Evolutionary conservation across 1,284 basidiomycete species (phyloP).

Genomic region (Cystobasidiaceae sp.): DNA sequence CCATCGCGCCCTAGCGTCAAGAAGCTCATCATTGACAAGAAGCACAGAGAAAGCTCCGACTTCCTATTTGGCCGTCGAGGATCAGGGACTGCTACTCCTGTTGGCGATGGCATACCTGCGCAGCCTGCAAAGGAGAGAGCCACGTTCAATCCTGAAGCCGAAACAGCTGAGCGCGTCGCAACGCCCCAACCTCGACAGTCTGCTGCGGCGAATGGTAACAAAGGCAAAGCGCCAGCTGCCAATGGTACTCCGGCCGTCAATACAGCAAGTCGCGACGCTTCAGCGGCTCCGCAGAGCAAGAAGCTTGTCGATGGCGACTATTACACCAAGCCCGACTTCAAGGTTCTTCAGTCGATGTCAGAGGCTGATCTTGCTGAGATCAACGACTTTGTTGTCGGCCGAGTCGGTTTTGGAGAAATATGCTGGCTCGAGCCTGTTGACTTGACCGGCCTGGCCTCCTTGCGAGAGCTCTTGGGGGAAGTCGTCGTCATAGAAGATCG

Average conservation of each 20-base stretch:
- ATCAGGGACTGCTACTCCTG: conserved; percentile 24
- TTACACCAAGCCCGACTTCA: conserved; percentile 72
- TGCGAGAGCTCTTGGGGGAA: conserved; percentile 77
- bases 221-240: conserved; percentile 12
- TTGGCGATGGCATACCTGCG: not conserved
- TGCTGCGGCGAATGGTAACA: not conserved
- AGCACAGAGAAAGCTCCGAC: conserved; percentile 27
- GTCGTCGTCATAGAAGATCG: conserved; percentile 84
- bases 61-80: conserved; percentile 11
- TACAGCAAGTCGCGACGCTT: not conserved
- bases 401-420: conserved; percentile 82
- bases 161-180: not conserved
- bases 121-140: not conserved
- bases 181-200: not conserved
- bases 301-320: conserved; percentile 75
- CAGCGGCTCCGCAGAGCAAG: not conserved
- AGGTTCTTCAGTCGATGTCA: conserved; percentile 62
- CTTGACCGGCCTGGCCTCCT: conserved; percentile 73
- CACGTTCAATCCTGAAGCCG: conserved; percentile 15
- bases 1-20: conserved; percentile 79
- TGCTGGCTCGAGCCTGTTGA: conserved; percentile 88
- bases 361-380: conserved; percentile 68
- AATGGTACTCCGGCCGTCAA: not conserved
- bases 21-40: conserved; percentile 81
- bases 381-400: conserved; percentile 72